Evolutionary conservation across 306 rosid genomes (phyloP), one percentile per base, ranked within the genome.

Genomic region (Cucurbita maxima): DNA sequence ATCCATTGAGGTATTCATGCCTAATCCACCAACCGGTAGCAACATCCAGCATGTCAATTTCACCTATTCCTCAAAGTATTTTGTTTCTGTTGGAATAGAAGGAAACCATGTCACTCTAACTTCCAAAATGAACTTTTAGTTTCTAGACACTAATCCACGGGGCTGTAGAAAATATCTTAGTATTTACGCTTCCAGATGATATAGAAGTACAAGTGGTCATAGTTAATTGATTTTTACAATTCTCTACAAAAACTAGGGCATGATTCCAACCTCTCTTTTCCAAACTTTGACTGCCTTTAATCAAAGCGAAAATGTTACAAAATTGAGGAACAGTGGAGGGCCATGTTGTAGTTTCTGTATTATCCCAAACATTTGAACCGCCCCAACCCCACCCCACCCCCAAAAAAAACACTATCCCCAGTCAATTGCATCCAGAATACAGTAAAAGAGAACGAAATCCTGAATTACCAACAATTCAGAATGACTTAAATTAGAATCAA

Each of bases 1-100:
- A 89, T 94, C 95, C 92, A 90, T 88, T 68, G 92, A 82, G 77
- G 98, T 86, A 83, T 88, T 90, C 94, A 90, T 90, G 87, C 87
- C 87, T 76, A 82, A 66, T 81, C 96, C 92, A 78, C 83, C 37
- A 15, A 78, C 83, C 44, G 83, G 89, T 41, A 85, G 85, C 90
- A 87, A 86, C 97, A 89, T 88, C 83, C 97, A 90, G 97, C 98
- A 94, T 90, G 79, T 83, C 95, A 87, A 50, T 78, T 81, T 78
- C 77, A 53, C 67, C 75, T 54, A 74, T 51, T 71, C 74, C 82
- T 68, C 22, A 15, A 75, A 72, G 80, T 71, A 41, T 52, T 76
- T 76, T 53, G 70, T 5, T 72, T 71, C 82, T 83, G 77, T 60
- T 45, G 43, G 56, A 18, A 78, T 43, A 44, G 57, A 62, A 13